Percentiles rank a stretch among this genome's conserved stretches.
Evolutionary conservation across 768 basidiomycete species (phyloP).

Genomic region (Hygrophoropsis aurantiaca): DNA sequence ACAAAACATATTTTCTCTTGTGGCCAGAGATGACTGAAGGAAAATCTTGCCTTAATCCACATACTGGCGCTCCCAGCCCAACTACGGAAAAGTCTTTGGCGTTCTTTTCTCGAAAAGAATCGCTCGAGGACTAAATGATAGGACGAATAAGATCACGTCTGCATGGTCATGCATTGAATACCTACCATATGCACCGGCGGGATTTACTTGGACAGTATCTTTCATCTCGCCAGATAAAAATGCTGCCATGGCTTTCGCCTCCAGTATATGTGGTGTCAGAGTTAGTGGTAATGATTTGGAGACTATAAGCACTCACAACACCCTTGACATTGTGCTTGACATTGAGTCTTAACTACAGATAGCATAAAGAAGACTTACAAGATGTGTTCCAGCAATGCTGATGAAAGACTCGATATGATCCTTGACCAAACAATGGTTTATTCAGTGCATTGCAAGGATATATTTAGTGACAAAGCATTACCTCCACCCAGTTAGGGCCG

Average conservation of each 20-base stretch:
- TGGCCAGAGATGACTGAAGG: not conserved
- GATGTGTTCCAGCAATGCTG: constrained; percentile 82
- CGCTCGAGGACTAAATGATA: constrained; percentile 63
- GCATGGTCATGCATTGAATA: not conserved
- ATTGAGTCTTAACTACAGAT: not conserved
- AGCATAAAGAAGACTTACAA: constrained; percentile 45
- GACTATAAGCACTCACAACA: constrained; percentile 50
- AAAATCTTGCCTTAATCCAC: constrained; percentile 76
- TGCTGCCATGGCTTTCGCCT: constrained; percentile 94
- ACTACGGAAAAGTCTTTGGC: constrained; percentile 85
- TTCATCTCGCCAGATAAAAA: constrained; percentile 96
- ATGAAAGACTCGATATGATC: constrained; percentile 85
- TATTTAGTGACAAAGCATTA: constrained; percentile 21
- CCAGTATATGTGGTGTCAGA: too few species aligned
- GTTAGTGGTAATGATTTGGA: too few species aligned
- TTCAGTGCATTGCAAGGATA: not conserved
- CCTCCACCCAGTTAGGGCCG: constrained; percentile 90
- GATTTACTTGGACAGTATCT: constrained; percentile 85
- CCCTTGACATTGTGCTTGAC: constrained; percentile 44
- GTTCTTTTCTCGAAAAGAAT: constrained; percentile 89
- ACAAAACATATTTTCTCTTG: not conserved
- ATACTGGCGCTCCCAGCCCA: constrained; percentile 95
- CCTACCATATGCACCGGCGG: constrained; percentile 74
- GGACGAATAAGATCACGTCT: not conserved
- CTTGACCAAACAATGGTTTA: constrained; percentile 32